Evolutionary conservation across 2,329 filamentous ascomycete genomes (phyloP), one percentile per base, ranked within the genome.

Genomic region (Epichloe brachyelytri): DNA sequence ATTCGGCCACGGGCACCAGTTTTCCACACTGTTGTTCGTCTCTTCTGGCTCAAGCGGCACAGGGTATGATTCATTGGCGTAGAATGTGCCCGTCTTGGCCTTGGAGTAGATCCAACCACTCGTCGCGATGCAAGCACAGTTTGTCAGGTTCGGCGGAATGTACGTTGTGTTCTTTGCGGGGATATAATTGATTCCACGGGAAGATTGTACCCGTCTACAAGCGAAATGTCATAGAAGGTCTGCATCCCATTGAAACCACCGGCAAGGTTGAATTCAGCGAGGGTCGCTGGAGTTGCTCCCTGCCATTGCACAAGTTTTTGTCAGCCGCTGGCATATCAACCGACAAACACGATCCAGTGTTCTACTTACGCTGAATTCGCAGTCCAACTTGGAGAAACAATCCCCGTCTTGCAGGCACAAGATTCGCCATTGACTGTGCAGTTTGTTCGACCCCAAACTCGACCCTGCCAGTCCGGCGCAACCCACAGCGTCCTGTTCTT

Each of bases 191-290:
- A 80, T 78, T 33, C 79, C 55, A 90, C 63, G 2, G 85, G 85
- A 1, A 91, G 68, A 62, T 91, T 91, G 74, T 91, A 91, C 46
- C 87, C 87, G 62, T 93, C 87, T 20, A 93, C 87, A 3, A 91
- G 74, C 40, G 85, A 89, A 55, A 93, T 86, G 65, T 93, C 87
- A 68, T 90, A 91, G 64, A 88, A 93, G 10, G 82, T 85, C 62
- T 89, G 83, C 53, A 63, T 67, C 46, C 71, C 70, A 20, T 73
- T 71, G 43, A 75, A 68, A 33, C 83, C 82, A 30, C 83, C 85
- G 47, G 80, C 77, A 15, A 91, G 75, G 50, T 84, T 88, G 67
- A 93, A 90, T 62, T 94, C 88, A 39, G 85, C 86, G 12, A 94
- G 76, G 1, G 86, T 90, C 14, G 82, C 82, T 11, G 88, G 88